A percentile compares a stretch with the other conserved stretches of the same genome.
phyloP scores from a whole-genome alignment of 2,329 filamentous ascomycete genomes.

The Botrytis deweyae region DNA sequence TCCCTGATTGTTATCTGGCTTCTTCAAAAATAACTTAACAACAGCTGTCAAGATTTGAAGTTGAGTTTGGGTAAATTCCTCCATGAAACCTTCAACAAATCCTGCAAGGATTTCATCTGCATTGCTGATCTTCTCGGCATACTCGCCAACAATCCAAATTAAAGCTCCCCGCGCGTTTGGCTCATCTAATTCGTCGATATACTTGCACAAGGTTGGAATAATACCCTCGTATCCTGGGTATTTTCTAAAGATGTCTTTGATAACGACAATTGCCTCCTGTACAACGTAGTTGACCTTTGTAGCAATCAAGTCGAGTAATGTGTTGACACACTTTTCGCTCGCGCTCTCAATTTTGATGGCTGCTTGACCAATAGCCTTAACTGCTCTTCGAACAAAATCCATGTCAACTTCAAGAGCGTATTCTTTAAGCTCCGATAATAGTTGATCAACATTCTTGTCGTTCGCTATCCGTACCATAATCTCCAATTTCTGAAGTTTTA shows the following conservation, averaged over 20 bases:
- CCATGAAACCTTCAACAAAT: conserved; percentile 92
- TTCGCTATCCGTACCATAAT: conserved; percentile 99
- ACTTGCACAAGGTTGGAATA: conserved; percentile 92
- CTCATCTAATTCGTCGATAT: conserved; percentile 96
- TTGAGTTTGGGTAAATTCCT: conserved; percentile 99
- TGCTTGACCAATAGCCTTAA: conserved; percentile 95
- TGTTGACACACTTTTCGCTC: conserved; percentile 93
- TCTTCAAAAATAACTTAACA: conserved; percentile 96
- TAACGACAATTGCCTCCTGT: conserved; percentile 97
- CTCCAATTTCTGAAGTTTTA: conserved; percentile 96
- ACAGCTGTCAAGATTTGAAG: conserved; percentile 95
- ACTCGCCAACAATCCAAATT: conserved; percentile 99
- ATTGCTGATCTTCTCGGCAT: conserved; percentile 98
- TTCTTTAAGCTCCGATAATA: conserved; percentile 92
- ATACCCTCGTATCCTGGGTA: conserved; percentile 98
- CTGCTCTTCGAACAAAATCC: conserved; percentile 93
- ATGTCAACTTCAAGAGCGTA: conserved; percentile 98
- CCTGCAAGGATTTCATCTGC: conserved; percentile 89
- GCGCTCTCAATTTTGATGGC: conserved; percentile 97
- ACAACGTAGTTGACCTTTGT: conserved; percentile 99
- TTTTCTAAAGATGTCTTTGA: conserved; percentile 97
- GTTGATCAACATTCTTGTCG: conserved; percentile 91
- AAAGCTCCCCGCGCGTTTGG: conserved; percentile 84
- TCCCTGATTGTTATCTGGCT: conserved; percentile 85
- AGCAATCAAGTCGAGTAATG: conserved; percentile 87